Evolutionary conservation across 164 flowering plant genomes (phyloP).

Genomic region (Echeveria elegans): DNA sequence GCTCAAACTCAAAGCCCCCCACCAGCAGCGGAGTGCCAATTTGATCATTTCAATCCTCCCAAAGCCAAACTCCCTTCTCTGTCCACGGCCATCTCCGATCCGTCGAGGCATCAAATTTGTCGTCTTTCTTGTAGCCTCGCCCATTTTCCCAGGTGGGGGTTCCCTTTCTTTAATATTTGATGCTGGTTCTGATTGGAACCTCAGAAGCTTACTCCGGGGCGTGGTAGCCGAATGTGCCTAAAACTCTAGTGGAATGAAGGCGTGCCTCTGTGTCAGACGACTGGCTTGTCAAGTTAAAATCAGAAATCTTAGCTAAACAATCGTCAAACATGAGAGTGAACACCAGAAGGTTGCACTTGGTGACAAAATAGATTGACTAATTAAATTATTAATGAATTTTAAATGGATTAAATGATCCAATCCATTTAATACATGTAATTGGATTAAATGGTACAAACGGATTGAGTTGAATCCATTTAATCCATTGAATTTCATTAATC

Average conservation of each 20-base stretch:
- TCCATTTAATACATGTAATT: too few species aligned
- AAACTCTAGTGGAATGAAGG: constrained; percentile 44
- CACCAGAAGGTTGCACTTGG: constrained; percentile 34
- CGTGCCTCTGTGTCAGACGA: constrained; percentile 48
- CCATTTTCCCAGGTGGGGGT: neutral
- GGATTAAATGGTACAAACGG: too few species aligned
- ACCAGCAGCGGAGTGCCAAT: too few species aligned
- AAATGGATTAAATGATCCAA: too few species aligned
- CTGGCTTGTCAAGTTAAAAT: constrained; percentile 42
- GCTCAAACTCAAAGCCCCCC: too few species aligned
- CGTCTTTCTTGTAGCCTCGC: neutral
- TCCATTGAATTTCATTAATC: too few species aligned
- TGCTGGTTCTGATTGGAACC: constrained; percentile 3
- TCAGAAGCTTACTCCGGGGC: constrained; percentile 40
- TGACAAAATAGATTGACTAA: too few species aligned
- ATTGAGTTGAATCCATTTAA: too few species aligned
- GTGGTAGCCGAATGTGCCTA: constrained; percentile 53
- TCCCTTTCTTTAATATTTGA: neutral
- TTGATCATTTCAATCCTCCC: too few species aligned
- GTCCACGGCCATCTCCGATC: constrained; percentile 5
- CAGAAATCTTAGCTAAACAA: constrained; percentile 36
- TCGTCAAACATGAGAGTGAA: constrained; percentile 44
- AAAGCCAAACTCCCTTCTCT: neutral
- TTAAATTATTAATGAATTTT: too few species aligned
- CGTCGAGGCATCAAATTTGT: neutral